Conservation (phyloP, 2,329 filamentous ascomycete genomes). For the Celoporthe dispersa region DNA sequence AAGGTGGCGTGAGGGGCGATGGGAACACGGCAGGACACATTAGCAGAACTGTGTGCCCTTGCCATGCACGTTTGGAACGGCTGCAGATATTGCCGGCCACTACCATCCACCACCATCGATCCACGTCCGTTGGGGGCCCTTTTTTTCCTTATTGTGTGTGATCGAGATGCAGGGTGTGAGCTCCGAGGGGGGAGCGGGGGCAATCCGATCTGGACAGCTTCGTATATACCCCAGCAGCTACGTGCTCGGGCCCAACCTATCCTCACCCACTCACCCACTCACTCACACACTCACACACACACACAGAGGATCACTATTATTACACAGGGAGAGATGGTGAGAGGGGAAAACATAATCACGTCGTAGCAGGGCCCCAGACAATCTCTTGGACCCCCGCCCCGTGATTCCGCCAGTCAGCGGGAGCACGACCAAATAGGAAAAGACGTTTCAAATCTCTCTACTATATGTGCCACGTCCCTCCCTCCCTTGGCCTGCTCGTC, state of each 20-base stretch:
- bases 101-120: neutral
- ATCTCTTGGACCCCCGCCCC: slow-evolving; percentile 10
- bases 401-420: slow-evolving; percentile 9
- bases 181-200: neutral
- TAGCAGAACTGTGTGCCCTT: slow-evolving; percentile 10
- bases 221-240: neutral
- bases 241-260: neutral
- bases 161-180: neutral
- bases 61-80: slow-evolving; percentile 5
- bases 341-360: neutral
- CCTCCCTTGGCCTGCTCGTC: neutral
- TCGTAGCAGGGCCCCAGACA: neutral
- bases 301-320: neutral
- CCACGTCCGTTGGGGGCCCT: neutral
- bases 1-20: slow-evolving; percentile 6
- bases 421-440: slow-evolving; percentile 14
- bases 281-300: no score
- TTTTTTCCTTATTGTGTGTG: neutral
- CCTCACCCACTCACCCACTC: no score
- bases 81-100: slow-evolving; percentile 14
- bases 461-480: neutral
- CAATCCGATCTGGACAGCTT: neutral
- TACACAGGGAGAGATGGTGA: neutral
- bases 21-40: neutral
- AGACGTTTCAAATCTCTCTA: slow-evolving; percentile 15